Evolutionary conservation across 2,329 filamentous ascomycete species (phyloP), one percentile per base, ranked within the genome.

Genomic region (Pseudopyricularia javanii): DNA sequence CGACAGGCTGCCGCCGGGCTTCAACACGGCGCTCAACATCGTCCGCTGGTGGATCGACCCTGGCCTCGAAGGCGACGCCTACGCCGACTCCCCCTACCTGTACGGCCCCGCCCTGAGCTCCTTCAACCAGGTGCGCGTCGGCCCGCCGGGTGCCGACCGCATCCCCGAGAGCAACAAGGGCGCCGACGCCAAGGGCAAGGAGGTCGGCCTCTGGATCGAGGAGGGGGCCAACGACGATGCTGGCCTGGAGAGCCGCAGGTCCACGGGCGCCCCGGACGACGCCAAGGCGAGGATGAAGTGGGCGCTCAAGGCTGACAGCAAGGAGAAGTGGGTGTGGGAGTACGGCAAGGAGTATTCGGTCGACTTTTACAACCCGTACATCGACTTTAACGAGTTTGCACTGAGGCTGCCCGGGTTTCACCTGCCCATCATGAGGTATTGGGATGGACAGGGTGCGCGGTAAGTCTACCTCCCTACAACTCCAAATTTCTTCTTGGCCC

Each of bases 1-100:
- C 30, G 86, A 95, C 64, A 80, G 83, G 15, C 74, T 98, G 2
- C 91, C 93, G 0, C 88, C 88, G 0, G 90, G 91, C 0, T 95
- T 95, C 68, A 82, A 81, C 63, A 85, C 88, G 9, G 91, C 90
- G 0, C 82, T 96, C 68, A 83, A 82, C 51, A 84, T 95, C 45
- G 88, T 95, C 28, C 88, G 87, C 60, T 94, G 88, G 86, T 87
- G 83, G 72, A 85, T 97, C 49, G 91, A 98, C 63, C 91, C 91
- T 0, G 88, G 90, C 0, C 71, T 98, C 0, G 89, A 96, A 8
- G 91, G 90, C 9, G 91, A 98, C 65, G 83, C 88, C 0, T 91
- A 95, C 59, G 86, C 88, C 4, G 91, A 97, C 62, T 74, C 79
- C 59, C 93, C 91, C 1, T 89, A 90, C 62, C 70, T 97, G 4